Conservation (phyloP, 345 rosid genomes). For the Eucalyptus brandiana region DNA sequence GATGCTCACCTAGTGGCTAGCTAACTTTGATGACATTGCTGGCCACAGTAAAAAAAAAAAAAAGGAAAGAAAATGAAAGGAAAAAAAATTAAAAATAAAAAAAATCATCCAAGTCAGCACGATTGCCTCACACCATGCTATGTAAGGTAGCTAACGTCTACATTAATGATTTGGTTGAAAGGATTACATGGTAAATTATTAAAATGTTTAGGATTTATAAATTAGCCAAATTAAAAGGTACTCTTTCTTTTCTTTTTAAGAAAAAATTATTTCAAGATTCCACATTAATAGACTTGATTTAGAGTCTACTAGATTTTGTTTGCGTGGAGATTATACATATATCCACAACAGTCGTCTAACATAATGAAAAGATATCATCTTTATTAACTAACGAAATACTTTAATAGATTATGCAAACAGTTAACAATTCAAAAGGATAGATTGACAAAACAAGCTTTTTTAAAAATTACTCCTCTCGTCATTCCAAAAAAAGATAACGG, state of each 20-base stretch:
- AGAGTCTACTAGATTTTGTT: background rate
- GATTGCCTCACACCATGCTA: too few species aligned
- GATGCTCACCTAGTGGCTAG: background rate
- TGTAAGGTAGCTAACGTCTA: rapidly evolving
- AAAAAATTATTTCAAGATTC: background rate
- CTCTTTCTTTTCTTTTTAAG: background rate
- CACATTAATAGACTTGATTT: background rate
- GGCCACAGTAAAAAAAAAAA: too few species aligned
- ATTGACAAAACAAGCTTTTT: background rate
- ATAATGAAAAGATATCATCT: background rate
- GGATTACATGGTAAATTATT: too few species aligned
- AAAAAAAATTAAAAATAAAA: too few species aligned
- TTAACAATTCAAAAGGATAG: background rate
- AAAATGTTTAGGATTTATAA: background rate
- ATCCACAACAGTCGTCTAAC: background rate
- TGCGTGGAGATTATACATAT: background rate
- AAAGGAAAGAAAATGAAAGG: too few species aligned
- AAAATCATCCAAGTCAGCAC: rapidly evolving
- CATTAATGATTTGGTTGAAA: too few species aligned
- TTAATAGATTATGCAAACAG: background rate
- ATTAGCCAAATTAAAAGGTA: too few species aligned
- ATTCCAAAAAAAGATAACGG: background rate
- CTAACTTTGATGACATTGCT: background rate
- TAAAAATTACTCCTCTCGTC: background rate
- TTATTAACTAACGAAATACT: background rate